A percentile compares a stretch with the other conserved stretches of the same genome.
Conservation (phyloP, 192 early-diverging fungal species). For the Umbelopsis sp. region DNA sequence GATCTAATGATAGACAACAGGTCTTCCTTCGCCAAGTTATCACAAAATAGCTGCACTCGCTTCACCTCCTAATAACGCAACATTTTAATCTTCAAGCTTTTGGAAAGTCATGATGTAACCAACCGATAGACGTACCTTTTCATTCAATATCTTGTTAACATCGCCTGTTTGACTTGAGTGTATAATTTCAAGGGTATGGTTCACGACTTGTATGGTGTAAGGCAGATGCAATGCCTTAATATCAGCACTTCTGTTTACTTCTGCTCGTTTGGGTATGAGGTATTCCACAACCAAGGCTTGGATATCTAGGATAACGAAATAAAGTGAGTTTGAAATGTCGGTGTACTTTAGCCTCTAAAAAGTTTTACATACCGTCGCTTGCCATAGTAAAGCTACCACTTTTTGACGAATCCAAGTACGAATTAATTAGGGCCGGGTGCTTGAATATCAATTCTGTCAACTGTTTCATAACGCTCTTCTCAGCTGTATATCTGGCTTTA, state of each 20-base stretch:
- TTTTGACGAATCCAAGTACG: not conserved
- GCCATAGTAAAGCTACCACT: not conserved
- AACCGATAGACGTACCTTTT: not conserved
- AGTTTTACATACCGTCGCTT: not conserved
- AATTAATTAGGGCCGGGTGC: not conserved
- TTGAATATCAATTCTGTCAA: not conserved
- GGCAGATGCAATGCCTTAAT: not conserved
- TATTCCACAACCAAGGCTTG: not conserved
- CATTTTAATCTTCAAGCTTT: too few species aligned
- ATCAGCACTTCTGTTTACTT: not conserved
- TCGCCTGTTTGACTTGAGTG: not conserved
- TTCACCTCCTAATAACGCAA: not conserved
- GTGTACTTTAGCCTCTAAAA: too few species aligned
- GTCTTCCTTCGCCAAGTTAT: not conserved
- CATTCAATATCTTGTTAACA: not conserved
- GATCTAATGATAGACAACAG: not conserved
- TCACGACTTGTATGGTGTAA: constrained; percentile 7
- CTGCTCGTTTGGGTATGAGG: not conserved
- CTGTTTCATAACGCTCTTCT: not conserved
- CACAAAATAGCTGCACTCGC: not conserved
- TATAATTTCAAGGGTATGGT: not conserved
- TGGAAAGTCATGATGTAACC: not conserved
- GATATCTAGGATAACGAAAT: not conserved
- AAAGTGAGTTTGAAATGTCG: not conserved
- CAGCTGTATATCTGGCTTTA: not conserved